These are phyloP conservation scores for Yarrowia deformans DNA, from an alignment of 805 yeast genomes.

Conservation along the genomic window DNA sequence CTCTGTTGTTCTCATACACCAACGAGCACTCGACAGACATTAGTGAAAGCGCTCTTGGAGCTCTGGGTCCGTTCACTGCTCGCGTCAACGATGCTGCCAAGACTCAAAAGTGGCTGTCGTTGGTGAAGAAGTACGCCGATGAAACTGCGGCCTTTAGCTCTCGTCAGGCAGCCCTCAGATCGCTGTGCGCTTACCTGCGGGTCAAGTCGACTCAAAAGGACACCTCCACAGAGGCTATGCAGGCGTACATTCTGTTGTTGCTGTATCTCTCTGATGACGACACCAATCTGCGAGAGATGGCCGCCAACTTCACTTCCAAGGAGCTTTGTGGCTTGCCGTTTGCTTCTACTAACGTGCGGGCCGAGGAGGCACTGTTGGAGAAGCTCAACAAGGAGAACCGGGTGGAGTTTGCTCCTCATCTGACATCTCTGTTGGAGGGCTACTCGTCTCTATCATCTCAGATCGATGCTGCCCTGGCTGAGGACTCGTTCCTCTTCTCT, in stretches of 20 bases:
- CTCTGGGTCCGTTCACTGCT: slow-evolving; percentile 57
- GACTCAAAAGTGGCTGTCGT: slow-evolving; percentile 47
- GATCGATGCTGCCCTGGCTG: slow-evolving; percentile 43
- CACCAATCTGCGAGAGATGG: slow-evolving; percentile 59
- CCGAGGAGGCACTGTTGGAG: slow-evolving; percentile 46
- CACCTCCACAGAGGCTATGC: slow-evolving; percentile 7
- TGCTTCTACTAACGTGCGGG: slow-evolving; percentile 50
- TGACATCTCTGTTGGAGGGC: background rate
- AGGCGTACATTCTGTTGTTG: slow-evolving; percentile 42
- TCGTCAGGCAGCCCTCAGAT: slow-evolving; percentile 57
- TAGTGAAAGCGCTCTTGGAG: slow-evolving; percentile 59
- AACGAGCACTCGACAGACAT: slow-evolving; percentile 55
- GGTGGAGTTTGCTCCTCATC: background rate
- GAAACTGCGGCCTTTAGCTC: slow-evolving; percentile 58
- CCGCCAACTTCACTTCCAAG: slow-evolving; percentile 55
- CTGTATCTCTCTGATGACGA: slow-evolving; percentile 65
- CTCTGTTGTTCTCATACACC: slow-evolving; percentile 46
- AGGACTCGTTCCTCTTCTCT: slow-evolving; percentile 61
- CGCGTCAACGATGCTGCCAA: slow-evolving; percentile 41
- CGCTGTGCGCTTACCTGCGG: slow-evolving; percentile 53
- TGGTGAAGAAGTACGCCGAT: slow-evolving; percentile 48
- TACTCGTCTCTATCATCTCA: slow-evolving; percentile 43
- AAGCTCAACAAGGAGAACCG: slow-evolving; percentile 1
- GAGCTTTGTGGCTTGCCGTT: slow-evolving; percentile 46
- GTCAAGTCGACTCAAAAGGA: background rate